A percentile compares a stretch with the other conserved stretches of the same genome.
phyloP scores from a whole-genome alignment of 805 yeast species.

The Starmerella gropengiesseri region DNA sequence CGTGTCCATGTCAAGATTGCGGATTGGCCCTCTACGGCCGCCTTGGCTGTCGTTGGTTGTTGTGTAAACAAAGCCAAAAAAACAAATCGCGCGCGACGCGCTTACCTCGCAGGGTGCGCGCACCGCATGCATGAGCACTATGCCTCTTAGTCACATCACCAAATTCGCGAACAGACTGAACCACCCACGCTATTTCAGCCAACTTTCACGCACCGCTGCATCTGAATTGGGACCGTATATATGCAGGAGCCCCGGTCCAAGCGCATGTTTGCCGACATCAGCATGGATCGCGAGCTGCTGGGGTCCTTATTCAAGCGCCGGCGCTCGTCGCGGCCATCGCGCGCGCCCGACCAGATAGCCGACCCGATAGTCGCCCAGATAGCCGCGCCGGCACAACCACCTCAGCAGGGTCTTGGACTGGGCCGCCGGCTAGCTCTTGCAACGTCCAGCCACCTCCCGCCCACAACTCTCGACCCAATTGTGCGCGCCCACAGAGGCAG shows the following conservation, averaged over 20 bases:
- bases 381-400: background rate
- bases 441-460: background rate
- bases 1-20: too few species aligned
- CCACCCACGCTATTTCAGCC: too few species aligned
- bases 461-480: slow-evolving; percentile 1
- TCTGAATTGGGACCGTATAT: background rate
- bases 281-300: background rate
- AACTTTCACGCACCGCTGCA: too few species aligned
- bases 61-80: too few species aligned
- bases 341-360: background rate
- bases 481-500: too few species aligned
- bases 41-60: too few species aligned
- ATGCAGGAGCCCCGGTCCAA: slow-evolving; percentile 2
- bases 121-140: too few species aligned
- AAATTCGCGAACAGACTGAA: too few species aligned
- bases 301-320: slow-evolving; percentile 8
- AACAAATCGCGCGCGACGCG: too few species aligned
- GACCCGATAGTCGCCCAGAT: background rate
- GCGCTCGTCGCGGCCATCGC: slow-evolving; percentile 5
- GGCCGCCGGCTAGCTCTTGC: slow-evolving; percentile 3
- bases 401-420: background rate
- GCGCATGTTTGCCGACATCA: slow-evolving; percentile 5
- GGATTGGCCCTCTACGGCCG: too few species aligned
- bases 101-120: too few species aligned
- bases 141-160: slow-evolving; percentile 1